Evolutionary conservation across 768 basidiomycete species (phyloP).

Genomic region (Auriscalpium orientale): DNA sequence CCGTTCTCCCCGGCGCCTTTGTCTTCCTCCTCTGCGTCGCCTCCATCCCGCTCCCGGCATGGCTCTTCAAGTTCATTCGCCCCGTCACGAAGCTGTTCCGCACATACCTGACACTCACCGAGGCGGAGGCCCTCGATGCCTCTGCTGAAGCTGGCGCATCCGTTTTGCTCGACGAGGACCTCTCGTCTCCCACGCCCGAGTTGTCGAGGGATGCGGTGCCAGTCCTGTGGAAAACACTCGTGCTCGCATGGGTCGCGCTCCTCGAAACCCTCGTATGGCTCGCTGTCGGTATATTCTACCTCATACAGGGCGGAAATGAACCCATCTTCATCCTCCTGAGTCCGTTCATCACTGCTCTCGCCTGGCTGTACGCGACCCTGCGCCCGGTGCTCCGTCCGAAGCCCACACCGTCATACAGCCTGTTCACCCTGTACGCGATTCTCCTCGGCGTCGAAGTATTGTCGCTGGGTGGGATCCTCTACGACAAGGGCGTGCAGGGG

Average conservation of each 20-base stretch:
- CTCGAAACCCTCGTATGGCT: slow-evolving; percentile 51
- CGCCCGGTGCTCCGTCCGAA: slow-evolving; percentile 47
- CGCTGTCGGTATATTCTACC: slow-evolving; percentile 43
- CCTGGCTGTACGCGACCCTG: slow-evolving; percentile 62
- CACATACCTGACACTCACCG: not conserved
- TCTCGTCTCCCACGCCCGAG: too few species aligned
- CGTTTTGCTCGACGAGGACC: too few species aligned
- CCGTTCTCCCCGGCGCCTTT: not conserved
- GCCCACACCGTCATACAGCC: slow-evolving; percentile 54
- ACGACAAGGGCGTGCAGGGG: slow-evolving; percentile 38
- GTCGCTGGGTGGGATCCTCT: slow-evolving; percentile 47
- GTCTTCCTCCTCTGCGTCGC: not conserved
- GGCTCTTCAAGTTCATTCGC: not conserved
- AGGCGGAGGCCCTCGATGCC: not conserved
- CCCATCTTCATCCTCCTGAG: slow-evolving; percentile 31
- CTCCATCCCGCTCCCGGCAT: not conserved
- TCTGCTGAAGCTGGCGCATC: not conserved
- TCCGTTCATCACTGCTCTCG: slow-evolving; percentile 39
- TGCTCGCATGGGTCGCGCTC: slow-evolving; percentile 48
- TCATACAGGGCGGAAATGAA: slow-evolving; percentile 27
- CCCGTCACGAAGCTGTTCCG: not conserved
- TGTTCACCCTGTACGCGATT: slow-evolving; percentile 49
- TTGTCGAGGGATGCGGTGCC: too few species aligned
- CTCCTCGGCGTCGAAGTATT: slow-evolving; percentile 42
- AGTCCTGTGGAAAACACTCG: slow-evolving; percentile 46